phyloP scores from a whole-genome alignment of 805 yeast species.

The Cyberlindnera maclurae region DNA sequence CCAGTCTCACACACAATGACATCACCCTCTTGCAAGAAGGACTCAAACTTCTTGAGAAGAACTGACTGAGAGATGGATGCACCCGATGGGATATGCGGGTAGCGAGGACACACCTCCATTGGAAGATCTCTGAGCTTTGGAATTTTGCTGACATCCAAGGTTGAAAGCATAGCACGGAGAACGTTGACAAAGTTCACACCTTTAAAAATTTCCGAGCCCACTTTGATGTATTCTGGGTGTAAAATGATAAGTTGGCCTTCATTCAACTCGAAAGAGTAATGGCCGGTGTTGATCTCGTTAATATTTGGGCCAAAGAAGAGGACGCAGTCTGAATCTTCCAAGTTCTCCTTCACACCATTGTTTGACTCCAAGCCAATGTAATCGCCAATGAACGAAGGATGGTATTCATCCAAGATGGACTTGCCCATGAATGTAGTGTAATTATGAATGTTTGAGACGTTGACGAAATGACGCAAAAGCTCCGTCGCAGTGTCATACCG shows the following conservation, averaged over 20 bases:
- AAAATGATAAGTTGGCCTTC: conserved; percentile 39
- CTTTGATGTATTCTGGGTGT: conserved; percentile 45
- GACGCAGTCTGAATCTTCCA: conserved; percentile 56
- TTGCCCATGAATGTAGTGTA: conserved; percentile 65
- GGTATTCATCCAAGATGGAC: conserved; percentile 65
- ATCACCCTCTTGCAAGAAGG: conserved; percentile 53
- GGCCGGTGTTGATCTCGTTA: conserved; percentile 68
- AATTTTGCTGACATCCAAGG: conserved; percentile 27
- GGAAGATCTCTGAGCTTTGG: conserved; percentile 11
- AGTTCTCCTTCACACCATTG: conserved; percentile 39
- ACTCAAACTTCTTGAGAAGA: conserved; percentile 34
- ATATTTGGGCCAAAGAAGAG: conserved; percentile 62
- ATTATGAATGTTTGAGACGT: conserved; percentile 39
- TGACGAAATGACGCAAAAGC: conserved; percentile 42
- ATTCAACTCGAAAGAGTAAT: conserved; percentile 42
- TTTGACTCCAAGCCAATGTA: conserved; percentile 58
- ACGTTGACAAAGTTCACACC: conserved; percentile 46
- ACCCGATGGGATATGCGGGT: conserved; percentile 18
- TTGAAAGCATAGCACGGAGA: conserved; percentile 33
- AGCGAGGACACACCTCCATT: conserved; percentile 18
- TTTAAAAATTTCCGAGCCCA: conserved; percentile 34
- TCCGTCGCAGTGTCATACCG: conserved; percentile 44
- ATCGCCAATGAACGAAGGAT: conserved; percentile 57
- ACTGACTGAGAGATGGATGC: conserved; percentile 40
- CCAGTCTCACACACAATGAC: conserved; percentile 78